phyloP scores from a whole-genome alignment of 1,284 basidiomycete genomes.

The Fomes fomentarius region DNA sequence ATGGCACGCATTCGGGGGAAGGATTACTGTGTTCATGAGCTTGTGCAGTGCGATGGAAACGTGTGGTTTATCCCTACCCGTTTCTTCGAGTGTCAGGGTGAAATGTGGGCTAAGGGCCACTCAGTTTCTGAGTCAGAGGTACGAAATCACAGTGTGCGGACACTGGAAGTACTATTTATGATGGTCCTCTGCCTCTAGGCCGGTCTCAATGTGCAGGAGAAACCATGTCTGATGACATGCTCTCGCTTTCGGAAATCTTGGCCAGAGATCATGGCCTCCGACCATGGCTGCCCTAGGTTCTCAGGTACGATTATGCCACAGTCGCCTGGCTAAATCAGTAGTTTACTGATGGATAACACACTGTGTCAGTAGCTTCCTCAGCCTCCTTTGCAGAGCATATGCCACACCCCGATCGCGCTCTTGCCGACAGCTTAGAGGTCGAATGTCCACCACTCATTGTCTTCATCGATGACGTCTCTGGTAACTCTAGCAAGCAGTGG shows the following conservation, averaged over 20 bases:
- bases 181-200: neutral
- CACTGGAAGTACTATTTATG: neutral
- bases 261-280: no score
- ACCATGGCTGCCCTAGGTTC: neutral
- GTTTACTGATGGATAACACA: neutral
- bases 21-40: constrained; percentile 32
- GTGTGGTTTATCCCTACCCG: constrained; percentile 9
- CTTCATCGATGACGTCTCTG: constrained; percentile 24
- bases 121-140: neutral
- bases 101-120: neutral
- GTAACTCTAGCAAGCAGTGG: constrained; percentile 20
- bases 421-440: neutral
- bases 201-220: neutral
- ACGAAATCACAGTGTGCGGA: neutral
- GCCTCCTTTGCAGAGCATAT: neutral
- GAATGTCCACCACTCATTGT: constrained; percentile 14
- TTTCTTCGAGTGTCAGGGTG: constrained; percentile 3
- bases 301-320: neutral
- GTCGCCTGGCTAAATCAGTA: no score
- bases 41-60: constrained; percentile 8
- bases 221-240: no score
- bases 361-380: neutral
- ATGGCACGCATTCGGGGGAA: constrained; percentile 12
- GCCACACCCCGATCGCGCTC: constrained; percentile 7
- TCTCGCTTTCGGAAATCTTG: no score